Evolutionary conservation across 495 filamentous ascomycete species (phyloP), one percentile per base, ranked within the genome.

Genomic region (Talaromyces wortmannii): DNA sequence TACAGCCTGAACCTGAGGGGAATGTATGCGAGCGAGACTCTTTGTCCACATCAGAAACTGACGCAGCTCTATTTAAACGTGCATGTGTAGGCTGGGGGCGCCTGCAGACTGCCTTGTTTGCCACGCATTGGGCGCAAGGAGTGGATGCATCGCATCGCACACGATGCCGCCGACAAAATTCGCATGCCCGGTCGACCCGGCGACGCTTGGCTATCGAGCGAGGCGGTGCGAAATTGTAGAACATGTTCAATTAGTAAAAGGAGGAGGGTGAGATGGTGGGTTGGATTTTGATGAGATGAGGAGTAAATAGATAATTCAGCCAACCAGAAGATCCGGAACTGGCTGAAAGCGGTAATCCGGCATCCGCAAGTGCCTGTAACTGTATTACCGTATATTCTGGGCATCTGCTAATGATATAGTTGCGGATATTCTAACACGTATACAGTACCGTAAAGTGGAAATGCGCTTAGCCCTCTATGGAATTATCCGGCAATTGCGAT

Each of bases 101-200:
- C 23, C 58, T 55, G 32, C 58, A 67, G 31, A 58, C 15, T 33
- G 64, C 53, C 44, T 63, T 63, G 53, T 66, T 69, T 2, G 55
- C 52, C 3, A 62, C 46, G 40, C 67, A 66, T 31, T 57, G 61
- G 1, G 66, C 55, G 48, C 66, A 69, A 6, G 66, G 66, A 10
- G 59, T 56, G 42, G 43, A 56, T 11, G 52, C 46, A 33, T 70
- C 63, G 46, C 65, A 70, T 16, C 67, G 63, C 11, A 67, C 63
- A 8, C 67, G 67, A 46, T 63, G 61, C 29, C 59, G 55, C 17
- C 66, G 63, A 53, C 63, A 67, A 40, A 64, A 66, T 32, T 66
- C 57, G 50, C 64, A 69, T 16, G 68, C 66, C 16, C 60, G 60
- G 16, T 45, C 45, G 7, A 68, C 62, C 56, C 61, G 67, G 11